Conservation (phyloP, 352 stramenopile genomes). For the Globisporangium uncinulatum region DNA sequence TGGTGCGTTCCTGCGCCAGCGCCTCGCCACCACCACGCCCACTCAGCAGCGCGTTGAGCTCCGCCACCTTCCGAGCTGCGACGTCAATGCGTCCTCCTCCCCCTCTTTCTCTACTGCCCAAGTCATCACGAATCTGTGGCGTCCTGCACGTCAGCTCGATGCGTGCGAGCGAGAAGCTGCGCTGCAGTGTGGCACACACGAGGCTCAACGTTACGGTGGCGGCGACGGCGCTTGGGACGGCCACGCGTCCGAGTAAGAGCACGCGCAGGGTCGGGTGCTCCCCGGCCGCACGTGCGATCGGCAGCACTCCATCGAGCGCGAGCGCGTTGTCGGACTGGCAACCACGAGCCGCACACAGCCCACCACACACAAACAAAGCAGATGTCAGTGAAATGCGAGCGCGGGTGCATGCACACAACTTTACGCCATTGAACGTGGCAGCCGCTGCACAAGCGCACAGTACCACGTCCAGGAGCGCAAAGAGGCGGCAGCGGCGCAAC, state of each 20-base stretch:
- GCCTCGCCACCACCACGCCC: constrained; percentile 1
- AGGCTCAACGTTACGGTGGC: background rate
- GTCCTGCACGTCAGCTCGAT: too few relatives aligned
- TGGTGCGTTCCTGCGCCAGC: constrained; percentile 9
- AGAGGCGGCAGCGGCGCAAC: constrained; percentile 24
- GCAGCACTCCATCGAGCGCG: constrained; percentile 19
- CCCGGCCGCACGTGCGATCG: constrained; percentile 12
- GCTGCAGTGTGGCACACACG: constrained; percentile 11
- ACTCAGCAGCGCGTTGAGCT: constrained; percentile 15
- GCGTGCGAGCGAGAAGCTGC: constrained; percentile 24
- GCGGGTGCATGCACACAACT: too few relatives aligned
- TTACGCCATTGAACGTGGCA: too few relatives aligned
- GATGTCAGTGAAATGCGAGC: too few relatives aligned
- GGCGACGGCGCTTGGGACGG: background rate
- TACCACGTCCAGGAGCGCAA: constrained; percentile 33
- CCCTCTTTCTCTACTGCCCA: constrained; percentile 4
- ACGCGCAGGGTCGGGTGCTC: constrained; percentile 21
- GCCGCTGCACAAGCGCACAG: constrained; percentile 23
- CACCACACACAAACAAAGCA: background rate
- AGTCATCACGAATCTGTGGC: too few relatives aligned
- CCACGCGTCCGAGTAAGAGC: constrained; percentile 27
- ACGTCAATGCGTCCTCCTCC: constrained; percentile 4
- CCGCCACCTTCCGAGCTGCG: constrained; percentile 8
- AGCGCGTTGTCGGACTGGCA: constrained; percentile 30
- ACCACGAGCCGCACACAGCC: too few relatives aligned